phyloP scores from a whole-genome alignment of 345 rosid genomes.

The Populus deltoides region DNA sequence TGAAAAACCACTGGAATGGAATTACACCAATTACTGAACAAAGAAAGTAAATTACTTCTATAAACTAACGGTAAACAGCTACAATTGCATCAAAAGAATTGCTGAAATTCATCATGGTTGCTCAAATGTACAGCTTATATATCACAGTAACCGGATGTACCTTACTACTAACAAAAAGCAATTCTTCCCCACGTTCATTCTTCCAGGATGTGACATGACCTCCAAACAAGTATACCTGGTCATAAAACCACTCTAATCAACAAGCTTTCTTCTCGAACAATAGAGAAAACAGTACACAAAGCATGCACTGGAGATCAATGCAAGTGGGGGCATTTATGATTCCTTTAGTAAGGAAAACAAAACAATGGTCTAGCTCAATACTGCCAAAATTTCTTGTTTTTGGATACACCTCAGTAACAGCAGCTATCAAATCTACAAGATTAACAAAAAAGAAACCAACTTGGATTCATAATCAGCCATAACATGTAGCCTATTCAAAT shows the following conservation, averaged over 20 bases:
- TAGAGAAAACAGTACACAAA: background rate
- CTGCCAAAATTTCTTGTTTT: background rate
- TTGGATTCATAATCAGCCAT: background rate
- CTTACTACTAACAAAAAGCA: slow-evolving; percentile 77
- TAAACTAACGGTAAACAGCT: background rate
- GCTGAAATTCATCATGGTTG: background rate
- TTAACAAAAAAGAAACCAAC: background rate
- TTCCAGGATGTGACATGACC: slow-evolving; percentile 98
- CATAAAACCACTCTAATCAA: background rate
- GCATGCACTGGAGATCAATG: background rate
- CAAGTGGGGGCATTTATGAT: background rate
- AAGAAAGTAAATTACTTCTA: background rate
- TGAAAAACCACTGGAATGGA: background rate
- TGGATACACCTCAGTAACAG: background rate
- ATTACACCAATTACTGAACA: background rate
- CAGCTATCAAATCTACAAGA: background rate
- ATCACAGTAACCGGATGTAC: slow-evolving; percentile 23
- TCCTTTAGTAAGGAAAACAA: background rate
- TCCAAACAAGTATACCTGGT: slow-evolving; percentile 78
- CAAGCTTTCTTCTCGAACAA: background rate
- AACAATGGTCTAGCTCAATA: background rate
- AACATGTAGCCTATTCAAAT: background rate
- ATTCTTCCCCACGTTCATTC: slow-evolving; percentile 84
- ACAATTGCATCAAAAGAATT: background rate
- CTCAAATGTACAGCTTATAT: background rate